Percentiles rank a stretch among this genome's conserved stretches.
Evolutionary conservation across 2,329 filamentous ascomycete species (phyloP).

Genomic region (Penicillium sp.): DNA sequence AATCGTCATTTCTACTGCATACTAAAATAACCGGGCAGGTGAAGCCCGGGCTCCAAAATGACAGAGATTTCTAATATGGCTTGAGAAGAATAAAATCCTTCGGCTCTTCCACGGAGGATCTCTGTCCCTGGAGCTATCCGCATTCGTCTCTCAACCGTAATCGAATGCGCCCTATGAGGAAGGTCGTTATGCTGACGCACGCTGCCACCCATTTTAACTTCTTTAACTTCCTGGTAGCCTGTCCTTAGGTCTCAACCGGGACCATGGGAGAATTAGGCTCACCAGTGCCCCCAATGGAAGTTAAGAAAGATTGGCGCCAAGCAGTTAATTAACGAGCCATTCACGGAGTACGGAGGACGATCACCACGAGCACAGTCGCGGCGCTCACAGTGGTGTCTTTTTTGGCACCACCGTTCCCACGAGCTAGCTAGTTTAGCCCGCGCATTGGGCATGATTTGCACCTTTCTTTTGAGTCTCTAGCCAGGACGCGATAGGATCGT

Average conservation of each 20-base stretch:
- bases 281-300: neutral
- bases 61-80: no score
- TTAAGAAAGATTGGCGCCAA: conserved; percentile 10
- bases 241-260: neutral
- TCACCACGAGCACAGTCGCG: neutral
- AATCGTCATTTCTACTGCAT: no score
- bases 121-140: conserved; percentile 20
- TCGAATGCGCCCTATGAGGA: conserved; percentile 12
- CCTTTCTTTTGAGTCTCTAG: conserved; percentile 3
- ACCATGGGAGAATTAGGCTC: conserved; percentile 3
- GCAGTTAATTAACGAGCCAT: neutral
- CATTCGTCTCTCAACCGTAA: neutral
- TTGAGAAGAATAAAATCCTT: no score
- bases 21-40: no score
- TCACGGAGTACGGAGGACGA: neutral
- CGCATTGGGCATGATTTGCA: neutral
- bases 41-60: no score
- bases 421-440: neutral
- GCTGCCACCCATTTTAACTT: conserved; percentile 2
- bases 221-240: conserved; percentile 10
- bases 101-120: neutral
- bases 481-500: conserved; percentile 12
- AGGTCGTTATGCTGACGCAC: conserved; percentile 9
- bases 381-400: neutral
- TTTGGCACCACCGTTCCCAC: conserved; percentile 4